These are phyloP conservation scores for Cercophora sp. DNA, from an alignment of 495 filamentous ascomycete species.

Conservation along the genomic window DNA sequence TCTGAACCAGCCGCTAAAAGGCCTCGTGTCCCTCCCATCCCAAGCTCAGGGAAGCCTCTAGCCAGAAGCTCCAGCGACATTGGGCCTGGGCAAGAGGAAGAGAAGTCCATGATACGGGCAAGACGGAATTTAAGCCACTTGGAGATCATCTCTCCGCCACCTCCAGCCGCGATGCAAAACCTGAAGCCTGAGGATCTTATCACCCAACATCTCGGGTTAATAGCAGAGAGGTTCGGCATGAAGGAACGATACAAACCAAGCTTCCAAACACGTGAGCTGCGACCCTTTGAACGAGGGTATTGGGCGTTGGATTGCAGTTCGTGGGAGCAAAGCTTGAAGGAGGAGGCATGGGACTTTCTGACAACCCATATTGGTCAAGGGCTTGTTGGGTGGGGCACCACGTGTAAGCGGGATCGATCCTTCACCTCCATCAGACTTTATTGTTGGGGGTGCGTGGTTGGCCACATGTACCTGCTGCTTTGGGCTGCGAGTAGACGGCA, in stretches of 20 bases:
- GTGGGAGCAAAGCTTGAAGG: constrained; percentile 38
- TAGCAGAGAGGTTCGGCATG: constrained; percentile 50
- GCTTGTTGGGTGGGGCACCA: constrained; percentile 65
- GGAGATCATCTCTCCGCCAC: constrained; percentile 35
- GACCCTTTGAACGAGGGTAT: constrained; percentile 61
- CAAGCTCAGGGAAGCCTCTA: constrained; percentile 14
- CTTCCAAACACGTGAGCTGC: constrained; percentile 46
- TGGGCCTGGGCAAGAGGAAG: constrained; percentile 21
- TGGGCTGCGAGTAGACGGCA: constrained; percentile 59
- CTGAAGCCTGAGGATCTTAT: constrained; percentile 34
- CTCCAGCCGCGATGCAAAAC: constrained; percentile 19
- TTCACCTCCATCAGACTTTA: constrained; percentile 51
- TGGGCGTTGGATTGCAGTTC: constrained; percentile 55
- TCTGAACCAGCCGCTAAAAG: constrained; percentile 37
- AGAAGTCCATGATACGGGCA: neutral
- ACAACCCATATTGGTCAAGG: constrained; percentile 54
- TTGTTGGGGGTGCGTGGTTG: constrained; percentile 61
- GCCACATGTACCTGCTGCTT: constrained; percentile 61
- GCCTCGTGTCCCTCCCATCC: constrained; percentile 7
- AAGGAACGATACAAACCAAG: constrained; percentile 48
- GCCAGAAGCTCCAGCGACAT: constrained; percentile 37
- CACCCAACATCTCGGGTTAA: constrained; percentile 51
- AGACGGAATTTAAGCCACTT: constrained; percentile 18
- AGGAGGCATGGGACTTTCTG: constrained; percentile 60
- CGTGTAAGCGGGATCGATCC: constrained; percentile 32